A percentile compares a stretch with the other conserved stretches of the same genome.
Evolutionary conservation across 1,139 yeast genomes (phyloP).

Genomic region (Eremothecium cymbalariae): DNA sequence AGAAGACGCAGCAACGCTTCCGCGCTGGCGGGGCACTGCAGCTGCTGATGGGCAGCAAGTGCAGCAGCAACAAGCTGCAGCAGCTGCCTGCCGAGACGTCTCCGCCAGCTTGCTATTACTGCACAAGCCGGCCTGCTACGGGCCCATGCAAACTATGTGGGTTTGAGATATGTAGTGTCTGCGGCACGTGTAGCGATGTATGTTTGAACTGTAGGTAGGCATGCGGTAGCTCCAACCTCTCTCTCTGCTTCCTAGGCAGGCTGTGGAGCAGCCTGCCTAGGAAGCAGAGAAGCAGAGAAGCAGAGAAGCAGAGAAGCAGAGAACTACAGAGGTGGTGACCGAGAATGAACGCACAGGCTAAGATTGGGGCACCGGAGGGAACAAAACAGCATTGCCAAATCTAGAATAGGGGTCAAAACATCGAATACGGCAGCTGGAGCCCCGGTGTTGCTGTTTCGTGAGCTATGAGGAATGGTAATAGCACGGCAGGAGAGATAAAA

Average conservation of each 20-base stretch:
- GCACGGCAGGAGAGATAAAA: no score
- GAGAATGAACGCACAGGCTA: no score
- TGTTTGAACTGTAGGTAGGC: constrained; percentile 10
- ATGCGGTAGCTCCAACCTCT: not conserved
- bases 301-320: no score
- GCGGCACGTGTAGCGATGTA: constrained; percentile 6
- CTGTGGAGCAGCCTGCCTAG: no score
- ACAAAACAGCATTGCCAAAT: no score
- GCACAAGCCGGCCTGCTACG: constrained; percentile 4
- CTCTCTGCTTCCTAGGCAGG: not conserved
- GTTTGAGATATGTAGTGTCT: constrained; percentile 7
- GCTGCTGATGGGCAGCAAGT: constrained; percentile 1
- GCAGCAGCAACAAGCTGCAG: constrained; percentile 1
- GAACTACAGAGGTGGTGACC: no score
- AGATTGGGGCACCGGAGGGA: no score
- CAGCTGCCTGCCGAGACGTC: not conserved
- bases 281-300: no score
- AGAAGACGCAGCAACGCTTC: constrained; percentile 3
- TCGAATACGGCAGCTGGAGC: no score
- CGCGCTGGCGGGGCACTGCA: constrained; percentile 5
- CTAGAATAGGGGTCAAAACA: no score
- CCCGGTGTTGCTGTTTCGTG: no score
- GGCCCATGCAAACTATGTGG: constrained; percentile 6
- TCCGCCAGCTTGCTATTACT: constrained; percentile 9
- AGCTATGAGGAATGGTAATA: no score